Evolutionary conservation across 257 asterid genomes (phyloP).

Genomic region (Euphrasia confusa): DNA sequence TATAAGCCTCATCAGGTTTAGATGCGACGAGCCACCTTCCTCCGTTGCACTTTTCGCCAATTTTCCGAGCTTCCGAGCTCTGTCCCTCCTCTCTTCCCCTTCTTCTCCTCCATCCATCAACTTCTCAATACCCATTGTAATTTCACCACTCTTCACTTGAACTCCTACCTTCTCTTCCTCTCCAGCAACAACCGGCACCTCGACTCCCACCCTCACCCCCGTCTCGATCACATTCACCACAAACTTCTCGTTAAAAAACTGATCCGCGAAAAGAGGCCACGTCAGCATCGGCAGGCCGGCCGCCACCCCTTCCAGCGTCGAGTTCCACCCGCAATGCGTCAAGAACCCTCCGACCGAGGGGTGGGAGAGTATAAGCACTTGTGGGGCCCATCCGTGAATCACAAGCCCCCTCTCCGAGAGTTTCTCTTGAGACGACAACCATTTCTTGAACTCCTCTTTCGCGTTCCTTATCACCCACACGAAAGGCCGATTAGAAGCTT

Average conservation of each 20-base stretch:
- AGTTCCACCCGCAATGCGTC: slow-evolving; percentile 74
- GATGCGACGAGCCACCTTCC: slow-evolving; percentile 27
- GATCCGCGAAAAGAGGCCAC: slow-evolving; percentile 55
- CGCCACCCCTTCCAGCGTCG: slow-evolving; percentile 48
- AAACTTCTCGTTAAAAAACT: slow-evolving; percentile 56
- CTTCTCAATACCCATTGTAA: slow-evolving; percentile 9
- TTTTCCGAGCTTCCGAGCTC: slow-evolving; percentile 35
- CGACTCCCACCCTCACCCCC: slow-evolving; percentile 46
- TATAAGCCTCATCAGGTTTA: slow-evolving; percentile 10
- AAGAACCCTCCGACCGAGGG: slow-evolving; percentile 25
- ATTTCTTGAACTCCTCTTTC: slow-evolving; percentile 21
- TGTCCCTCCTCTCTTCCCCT: slow-evolving; percentile 29
- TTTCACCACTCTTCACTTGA: slow-evolving; percentile 24
- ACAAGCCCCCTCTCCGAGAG: slow-evolving; percentile 41
- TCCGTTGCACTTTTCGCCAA: slow-evolving; percentile 34
- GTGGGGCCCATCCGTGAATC: slow-evolving; percentile 35
- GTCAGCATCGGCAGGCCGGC: slow-evolving; percentile 54
- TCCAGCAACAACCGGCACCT: slow-evolving; percentile 33
- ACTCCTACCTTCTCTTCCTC: slow-evolving; percentile 34
- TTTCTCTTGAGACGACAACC: slow-evolving; percentile 35
- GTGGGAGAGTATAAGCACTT: slow-evolving; percentile 28
- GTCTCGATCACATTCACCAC: slow-evolving; percentile 34
- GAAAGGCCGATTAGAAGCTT: slow-evolving; percentile 26
- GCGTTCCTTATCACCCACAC: slow-evolving; percentile 23
- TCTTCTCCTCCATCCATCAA: slow-evolving; percentile 35